These are phyloP conservation scores for Globisporangium nagaii DNA, from an alignment of 352 stramenopile genomes.

Conservation along the genomic window DNA sequence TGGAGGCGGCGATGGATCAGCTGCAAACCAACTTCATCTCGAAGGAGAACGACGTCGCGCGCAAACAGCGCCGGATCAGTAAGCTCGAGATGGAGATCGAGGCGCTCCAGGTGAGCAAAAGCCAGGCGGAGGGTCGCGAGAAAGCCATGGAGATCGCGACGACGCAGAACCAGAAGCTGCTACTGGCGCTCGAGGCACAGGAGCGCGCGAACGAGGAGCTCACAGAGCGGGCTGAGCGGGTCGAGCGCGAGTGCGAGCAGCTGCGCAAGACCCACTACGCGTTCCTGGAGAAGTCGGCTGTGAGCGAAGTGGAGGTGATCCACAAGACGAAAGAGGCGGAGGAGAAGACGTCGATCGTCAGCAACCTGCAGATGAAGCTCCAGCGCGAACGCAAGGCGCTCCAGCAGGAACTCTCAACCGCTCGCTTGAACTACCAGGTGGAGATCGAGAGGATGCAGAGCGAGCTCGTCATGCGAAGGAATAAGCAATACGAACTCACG, in stretches of 20 bases:
- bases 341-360: constrained; percentile 27
- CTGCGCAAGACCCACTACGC: constrained; percentile 26
- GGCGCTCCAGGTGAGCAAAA: constrained; percentile 37
- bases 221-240: constrained; percentile 9
- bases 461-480: constrained; percentile 65
- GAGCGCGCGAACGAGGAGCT: constrained; percentile 35
- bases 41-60: constrained; percentile 56
- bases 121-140: constrained; percentile 53
- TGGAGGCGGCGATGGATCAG: constrained; percentile 54
- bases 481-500: constrained; percentile 79
- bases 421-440: constrained; percentile 44
- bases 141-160: constrained; percentile 71
- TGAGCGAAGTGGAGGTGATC: constrained; percentile 44
- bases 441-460: constrained; percentile 61
- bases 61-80: constrained; percentile 48
- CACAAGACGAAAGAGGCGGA: constrained; percentile 41
- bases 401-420: constrained; percentile 37
- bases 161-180: constrained; percentile 63
- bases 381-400: constrained; percentile 38
- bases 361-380: constrained; percentile 43
- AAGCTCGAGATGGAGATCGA: constrained; percentile 53
- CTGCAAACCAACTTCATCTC: constrained; percentile 47
- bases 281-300: constrained; percentile 18
- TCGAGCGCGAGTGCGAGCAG: constrained; percentile 32
- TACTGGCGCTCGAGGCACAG: constrained; percentile 56